Base-by-base conservation (phyloP, 2,329 filamentous ascomycete species). In the Aureobasidium pullulans region DNA sequence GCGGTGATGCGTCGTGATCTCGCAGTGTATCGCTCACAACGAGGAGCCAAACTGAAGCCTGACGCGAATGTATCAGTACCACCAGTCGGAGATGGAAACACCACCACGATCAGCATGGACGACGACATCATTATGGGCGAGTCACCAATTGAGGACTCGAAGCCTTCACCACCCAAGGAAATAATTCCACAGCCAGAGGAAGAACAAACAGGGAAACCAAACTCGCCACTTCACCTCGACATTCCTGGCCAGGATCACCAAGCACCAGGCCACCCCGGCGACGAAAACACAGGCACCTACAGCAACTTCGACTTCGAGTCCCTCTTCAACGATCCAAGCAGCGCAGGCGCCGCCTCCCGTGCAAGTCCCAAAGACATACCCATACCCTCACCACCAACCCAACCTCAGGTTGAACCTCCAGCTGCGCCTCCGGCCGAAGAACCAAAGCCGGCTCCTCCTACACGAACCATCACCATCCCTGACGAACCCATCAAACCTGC, bases 1-100 rank as follows among this genome's bases (percentile, higher is more conserved):
- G 56, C 62, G 9, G 68, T 73, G 7, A 66, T 74, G 65, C 66
- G 69, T 11, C 68, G 68, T 40, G 70, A 74, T 50, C 66, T 74
- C 3, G 70, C 69, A 13, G 34, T 70, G 1, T 66, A 63, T 42
- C 66, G 67, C 19, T 66, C 68, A 34, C 64, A 64, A 31, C 46
- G 56, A 58, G 54, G 47, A 19, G 46, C 23, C 29, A n/a, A 32
- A 37, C 6, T 7, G 8, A 28, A 46, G 13, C 11, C 52, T 10
- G 31, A 37, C 37, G 29, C 31, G n/a, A 16, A 19, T 6, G 7
- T 31, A 28, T 29, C 28, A 6, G 19, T 19, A 9, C 19, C 28
- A 9, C 8, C 10, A 8, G 16, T 7, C 37, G 52, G 42, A 15
- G 32, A 8, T 11, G 29, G 46, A 31, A 42, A 42, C 16, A 28